Evolutionary conservation across 2,329 filamentous ascomycete species (phyloP).

Genomic region (Tolypocladium nubicola): DNA sequence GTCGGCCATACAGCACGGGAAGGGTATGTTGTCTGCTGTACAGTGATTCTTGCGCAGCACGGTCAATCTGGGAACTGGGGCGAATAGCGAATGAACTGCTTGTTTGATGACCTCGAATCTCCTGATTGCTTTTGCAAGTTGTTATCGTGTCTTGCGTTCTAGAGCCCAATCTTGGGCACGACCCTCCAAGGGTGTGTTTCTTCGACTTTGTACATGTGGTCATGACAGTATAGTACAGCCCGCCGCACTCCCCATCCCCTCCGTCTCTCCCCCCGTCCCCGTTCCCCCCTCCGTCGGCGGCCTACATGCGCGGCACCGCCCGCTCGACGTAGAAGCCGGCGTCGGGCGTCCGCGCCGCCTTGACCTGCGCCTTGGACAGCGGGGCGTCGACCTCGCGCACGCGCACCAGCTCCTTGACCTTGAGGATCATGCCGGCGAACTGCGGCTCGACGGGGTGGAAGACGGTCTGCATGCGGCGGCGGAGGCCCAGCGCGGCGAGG

Average conservation of each 20-base stretch:
- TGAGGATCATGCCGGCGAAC: slow-evolving; percentile 83
- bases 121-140: background rate
- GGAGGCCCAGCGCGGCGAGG: slow-evolving; percentile 74
- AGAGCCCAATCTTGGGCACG: background rate
- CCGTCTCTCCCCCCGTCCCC: background rate
- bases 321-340: slow-evolving; percentile 73
- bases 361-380: slow-evolving; percentile 58
- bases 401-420: slow-evolving; percentile 83
- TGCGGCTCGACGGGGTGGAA: slow-evolving; percentile 77
- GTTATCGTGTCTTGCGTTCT: background rate
- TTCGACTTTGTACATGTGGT: slow-evolving; percentile 3
- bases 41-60: background rate
- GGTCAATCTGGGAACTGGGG: background rate
- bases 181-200: background rate
- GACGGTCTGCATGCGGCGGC: slow-evolving; percentile 74
- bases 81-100: background rate
- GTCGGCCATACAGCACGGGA: background rate
- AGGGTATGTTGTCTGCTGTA: background rate
- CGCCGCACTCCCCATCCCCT: background rate
- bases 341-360: slow-evolving; percentile 62
- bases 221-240: slow-evolving; percentile 21
- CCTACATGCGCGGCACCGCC: slow-evolving; percentile 18
- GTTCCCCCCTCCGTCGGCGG: background rate
- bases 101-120: background rate
- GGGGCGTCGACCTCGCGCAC: slow-evolving; percentile 65